Evolutionary conservation across 495 filamentous ascomycete species (phyloP).

Genomic region (Podospora didyma): DNA sequence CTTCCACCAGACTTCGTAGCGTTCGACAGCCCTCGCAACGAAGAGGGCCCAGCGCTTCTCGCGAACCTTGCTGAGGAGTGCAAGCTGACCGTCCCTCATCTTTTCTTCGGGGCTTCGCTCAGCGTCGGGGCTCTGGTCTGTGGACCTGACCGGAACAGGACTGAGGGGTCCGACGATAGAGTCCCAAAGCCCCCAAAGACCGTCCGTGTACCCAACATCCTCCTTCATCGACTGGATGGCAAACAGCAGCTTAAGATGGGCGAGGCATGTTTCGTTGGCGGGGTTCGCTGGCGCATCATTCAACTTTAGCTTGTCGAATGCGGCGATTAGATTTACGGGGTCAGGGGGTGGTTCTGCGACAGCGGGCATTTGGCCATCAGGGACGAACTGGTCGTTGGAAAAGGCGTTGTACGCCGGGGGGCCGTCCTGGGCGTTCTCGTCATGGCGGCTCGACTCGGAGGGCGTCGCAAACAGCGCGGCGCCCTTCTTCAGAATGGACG

Average conservation of each 20-base stretch:
- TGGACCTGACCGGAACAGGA: slow-evolving; percentile 9
- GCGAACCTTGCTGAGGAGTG: slow-evolving; percentile 48
- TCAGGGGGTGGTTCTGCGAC: background rate
- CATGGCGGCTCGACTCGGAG: too few species aligned
- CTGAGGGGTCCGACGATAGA: slow-evolving; percentile 32
- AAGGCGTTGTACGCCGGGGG: too few species aligned
- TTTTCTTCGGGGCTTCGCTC: slow-evolving; percentile 23
- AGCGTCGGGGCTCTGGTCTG: slow-evolving; percentile 12
- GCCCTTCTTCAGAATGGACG: too few species aligned
- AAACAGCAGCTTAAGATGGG: slow-evolving; percentile 73
- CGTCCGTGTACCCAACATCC: slow-evolving; percentile 57
- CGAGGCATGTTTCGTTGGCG: slow-evolving; percentile 52
- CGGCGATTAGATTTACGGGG: slow-evolving; percentile 32
- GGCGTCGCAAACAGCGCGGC: too few species aligned
- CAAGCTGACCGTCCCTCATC: slow-evolving; percentile 23
- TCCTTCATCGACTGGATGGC: slow-evolving; percentile 66
- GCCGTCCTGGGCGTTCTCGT: too few species aligned
- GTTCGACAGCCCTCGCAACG: slow-evolving; percentile 65
- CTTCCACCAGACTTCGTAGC: slow-evolving; percentile 72
- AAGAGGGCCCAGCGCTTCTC: slow-evolving; percentile 83
- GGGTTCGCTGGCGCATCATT: slow-evolving; percentile 21
- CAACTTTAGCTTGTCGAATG: slow-evolving; percentile 38
- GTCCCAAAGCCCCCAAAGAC: slow-evolving; percentile 62
- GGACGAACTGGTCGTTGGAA: background rate
- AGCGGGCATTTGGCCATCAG: background rate